Evolutionary conservation across 2,329 filamentous ascomycete species (phyloP).

Genomic region (Apiospora hydei): DNA sequence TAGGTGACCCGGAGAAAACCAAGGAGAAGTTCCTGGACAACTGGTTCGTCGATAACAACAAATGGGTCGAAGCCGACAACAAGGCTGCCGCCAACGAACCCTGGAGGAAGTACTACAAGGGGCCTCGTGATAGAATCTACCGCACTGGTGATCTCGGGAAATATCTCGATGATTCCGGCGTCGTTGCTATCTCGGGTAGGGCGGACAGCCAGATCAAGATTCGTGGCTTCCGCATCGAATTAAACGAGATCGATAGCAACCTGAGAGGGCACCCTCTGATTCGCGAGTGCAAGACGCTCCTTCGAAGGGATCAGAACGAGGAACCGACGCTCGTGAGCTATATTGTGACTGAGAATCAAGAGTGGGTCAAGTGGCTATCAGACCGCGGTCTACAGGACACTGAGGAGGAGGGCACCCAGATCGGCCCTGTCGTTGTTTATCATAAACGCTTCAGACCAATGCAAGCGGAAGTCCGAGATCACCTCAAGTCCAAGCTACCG

Average conservation of each 20-base stretch:
- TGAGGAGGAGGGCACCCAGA: constrained; percentile 58
- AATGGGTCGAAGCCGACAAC: constrained; percentile 71
- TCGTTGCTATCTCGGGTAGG: constrained; percentile 59
- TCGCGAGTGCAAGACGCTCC: constrained; percentile 84
- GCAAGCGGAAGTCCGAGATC: constrained; percentile 62
- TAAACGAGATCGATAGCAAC: constrained; percentile 90
- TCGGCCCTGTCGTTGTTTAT: constrained; percentile 52
- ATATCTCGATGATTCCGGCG: constrained; percentile 31
- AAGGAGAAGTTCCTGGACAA: constrained; percentile 78
- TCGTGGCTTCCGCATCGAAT: constrained; percentile 92
- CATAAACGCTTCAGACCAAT: constrained; percentile 54
- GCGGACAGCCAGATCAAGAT: constrained; percentile 94
- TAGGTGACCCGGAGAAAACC: constrained; percentile 64
- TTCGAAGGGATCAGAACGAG: constrained; percentile 83
- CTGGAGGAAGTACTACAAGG: constrained; percentile 81
- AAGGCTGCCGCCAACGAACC: constrained; percentile 60
- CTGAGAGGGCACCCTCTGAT: constrained; percentile 77
- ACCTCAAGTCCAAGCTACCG: constrained; percentile 76
- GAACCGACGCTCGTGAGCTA: constrained; percentile 90
- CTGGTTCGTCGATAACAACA: constrained; percentile 82
- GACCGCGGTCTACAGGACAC: constrained; percentile 60
- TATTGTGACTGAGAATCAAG: constrained; percentile 80
- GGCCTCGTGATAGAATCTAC: constrained; percentile 86
- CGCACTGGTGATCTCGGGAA: constrained; percentile 85
- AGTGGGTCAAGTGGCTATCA: constrained; percentile 75